Evolutionary conservation across 306 rosid species (phyloP).

Genomic region (Fragaria nilgerrensis): DNA sequence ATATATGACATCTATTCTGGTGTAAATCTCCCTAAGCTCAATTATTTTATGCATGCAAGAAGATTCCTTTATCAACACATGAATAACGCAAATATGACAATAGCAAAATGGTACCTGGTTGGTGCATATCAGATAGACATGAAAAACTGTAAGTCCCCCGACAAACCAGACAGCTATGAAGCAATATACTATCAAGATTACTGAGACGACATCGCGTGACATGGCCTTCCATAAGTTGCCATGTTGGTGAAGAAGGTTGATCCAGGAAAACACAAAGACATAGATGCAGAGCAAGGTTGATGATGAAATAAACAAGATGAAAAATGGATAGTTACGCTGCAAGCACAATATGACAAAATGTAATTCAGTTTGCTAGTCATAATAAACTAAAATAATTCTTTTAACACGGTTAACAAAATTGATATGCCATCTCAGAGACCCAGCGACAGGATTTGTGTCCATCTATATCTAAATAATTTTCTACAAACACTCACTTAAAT

Average conservation of each 20-base stretch:
- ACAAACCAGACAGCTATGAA: conserved; percentile 86
- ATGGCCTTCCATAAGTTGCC: conserved; percentile 45
- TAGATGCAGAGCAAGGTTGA: conserved; percentile 72
- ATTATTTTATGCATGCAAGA: background rate
- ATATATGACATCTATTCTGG: background rate
- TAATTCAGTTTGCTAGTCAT: conserved; percentile 21
- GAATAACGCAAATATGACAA: background rate
- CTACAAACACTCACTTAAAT: background rate
- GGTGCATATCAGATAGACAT: conserved; percentile 74
- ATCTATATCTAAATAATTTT: background rate
- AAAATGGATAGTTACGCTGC: conserved; percentile 92
- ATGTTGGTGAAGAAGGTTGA: conserved; percentile 51
- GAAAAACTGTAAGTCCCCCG: conserved; percentile 88
- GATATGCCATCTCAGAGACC: background rate
- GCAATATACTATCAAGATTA: conserved; percentile 78
- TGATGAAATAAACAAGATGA: conserved; percentile 68
- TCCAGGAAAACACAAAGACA: conserved; percentile 79
- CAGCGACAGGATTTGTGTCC: background rate
- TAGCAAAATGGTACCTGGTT: conserved; percentile 61
- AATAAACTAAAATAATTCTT: background rate
- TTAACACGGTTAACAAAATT: background rate
- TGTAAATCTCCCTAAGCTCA: background rate
- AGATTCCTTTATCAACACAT: background rate
- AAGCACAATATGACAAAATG: conserved; percentile 24
- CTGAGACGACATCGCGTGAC: conserved; percentile 54